Evolutionary conservation across 371 early-diverging fungal species (phyloP), one percentile per base, ranked within the genome.

Genomic region (Mucor velutinosus): DNA sequence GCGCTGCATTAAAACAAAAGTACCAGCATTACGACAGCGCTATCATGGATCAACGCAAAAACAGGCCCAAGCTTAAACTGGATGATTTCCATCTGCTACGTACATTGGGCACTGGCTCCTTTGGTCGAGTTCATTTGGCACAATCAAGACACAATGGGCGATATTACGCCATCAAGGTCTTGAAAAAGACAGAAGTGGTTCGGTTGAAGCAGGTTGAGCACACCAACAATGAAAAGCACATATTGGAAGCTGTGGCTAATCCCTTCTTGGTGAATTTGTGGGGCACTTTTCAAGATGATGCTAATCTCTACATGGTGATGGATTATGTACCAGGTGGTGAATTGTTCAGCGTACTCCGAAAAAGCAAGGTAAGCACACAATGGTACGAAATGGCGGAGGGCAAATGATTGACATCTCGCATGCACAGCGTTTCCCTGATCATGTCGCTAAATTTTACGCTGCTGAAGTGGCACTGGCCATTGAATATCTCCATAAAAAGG

Each of bases 31-130:
- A 73, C 33, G 73, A 73, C 55, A 37, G 35, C 35, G 43, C 45
- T 11, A 69, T 73, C 21, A 45, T 73, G 32, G 62, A 65, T 27
- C 74, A 70, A 32, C 65, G 75, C 14, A 64, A 62, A n/a, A 74
- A 66, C 19, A 62, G 75, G 41, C 84, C 87, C 59, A 89, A 90
- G 60, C 82, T 92, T 33, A 84, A 83, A 65, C 73, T 93, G 49
- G 80, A 84, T 21, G 90, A 92, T 65, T 93, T 92, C 61, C 83
- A 86, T 62, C 79, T 93, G 60, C 81, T 87, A 60, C 87, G 93
- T 29, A 94, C 94, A 32, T 69, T 99, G 32, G 99, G 99, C 4
- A 97, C 98, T 0, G 99, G 99, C 15, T 97, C 99, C 3, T 99
- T 99, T 87, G 99, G 99, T 29, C 95, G 27, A 95, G 98, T 57